Evolutionary conservation across 2,329 filamentous ascomycete species (phyloP), one percentile per base, ranked within the genome.

Genomic region (Ophiostoma novo-ulmi): DNA sequence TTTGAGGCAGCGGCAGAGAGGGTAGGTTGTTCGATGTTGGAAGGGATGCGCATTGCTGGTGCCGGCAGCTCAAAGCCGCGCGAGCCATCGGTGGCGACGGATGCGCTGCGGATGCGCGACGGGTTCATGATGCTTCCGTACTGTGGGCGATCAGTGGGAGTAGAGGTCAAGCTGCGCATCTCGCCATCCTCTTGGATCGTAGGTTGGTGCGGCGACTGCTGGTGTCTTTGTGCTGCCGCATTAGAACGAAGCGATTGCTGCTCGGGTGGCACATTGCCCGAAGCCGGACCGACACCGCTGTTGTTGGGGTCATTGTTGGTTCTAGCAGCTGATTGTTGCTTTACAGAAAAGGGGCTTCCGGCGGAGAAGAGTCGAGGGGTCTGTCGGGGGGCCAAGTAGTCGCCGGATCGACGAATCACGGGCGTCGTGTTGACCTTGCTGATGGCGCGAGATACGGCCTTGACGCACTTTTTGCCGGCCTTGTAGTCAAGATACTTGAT

Each of bases 401-500:
- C 78, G 48, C 75, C 75, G 70, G 75, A 77, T 48, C 75, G 77
- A 35, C 76, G 74, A 11, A 78, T 73, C 64, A 76, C 78, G 11
- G 88, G 86, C 0, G 87, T 85, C 71, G 82, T 79, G 72, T 85
- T 82, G 78, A 87, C 79, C 82, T 87, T 80, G 82, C 86, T 84
- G 73, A 95, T 85, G 72, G 93, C 92, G 73, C 90, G 87, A 35
- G 85, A 81, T 69, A 97, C 89, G 71, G 88, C 89, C 80, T 97
- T 98, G 79, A 98, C 85, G 78, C 93, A 90, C 82, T 97, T 97
- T 82, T 98, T 98, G 72, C 93, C 94, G 71, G 89, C 89, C 85
- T 97, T 97, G 84, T 98, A 98, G 80, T 97, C 88, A 75, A 98
- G 86, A 80, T 97, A 98, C 80, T 97, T 97, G 79, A 89, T 87